These are phyloP conservation scores for Cordyceps militaris DNA, from an alignment of 2,329 filamentous ascomycete genomes.

Conservation along the genomic window DNA sequence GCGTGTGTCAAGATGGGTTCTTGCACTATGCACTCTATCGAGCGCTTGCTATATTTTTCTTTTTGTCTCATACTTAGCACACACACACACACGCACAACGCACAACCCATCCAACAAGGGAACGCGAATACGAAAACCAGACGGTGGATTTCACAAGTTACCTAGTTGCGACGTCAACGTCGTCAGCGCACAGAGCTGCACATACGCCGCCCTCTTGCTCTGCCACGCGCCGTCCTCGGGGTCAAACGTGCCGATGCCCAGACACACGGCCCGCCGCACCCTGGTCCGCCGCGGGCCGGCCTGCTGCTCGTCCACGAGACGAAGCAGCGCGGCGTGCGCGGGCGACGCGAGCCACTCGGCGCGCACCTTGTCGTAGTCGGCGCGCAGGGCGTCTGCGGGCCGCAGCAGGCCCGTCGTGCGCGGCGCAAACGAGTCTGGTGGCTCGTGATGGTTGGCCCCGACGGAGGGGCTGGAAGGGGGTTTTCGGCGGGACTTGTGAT, in stretches of 20 bases:
- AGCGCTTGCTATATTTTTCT: not conserved
- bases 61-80: not conserved
- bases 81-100: too few species aligned
- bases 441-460: not conserved
- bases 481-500: not conserved
- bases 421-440: conserved; percentile 10
- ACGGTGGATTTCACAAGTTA: conserved; percentile 20
- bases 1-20: conserved; percentile 44
- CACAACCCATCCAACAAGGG: not conserved
- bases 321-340: conserved; percentile 25
- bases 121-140: too few species aligned
- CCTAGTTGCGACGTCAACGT: conserved; percentile 38
- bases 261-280: conserved; percentile 38
- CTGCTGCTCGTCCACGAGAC: conserved; percentile 26
- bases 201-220: conserved; percentile 38
- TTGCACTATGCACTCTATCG: conserved; percentile 44
- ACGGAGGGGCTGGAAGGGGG: not conserved
- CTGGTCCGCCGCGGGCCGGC: not conserved
- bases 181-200: conserved; percentile 48
- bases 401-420: conserved; percentile 15
- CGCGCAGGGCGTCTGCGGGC: conserved; percentile 22
- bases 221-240: conserved; percentile 39
- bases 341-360: conserved; percentile 23
- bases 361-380: conserved; percentile 24
- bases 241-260: conserved; percentile 50